These are phyloP conservation scores for Hypsizygus marmoreus DNA, from an alignment of 768 basidiomycete species.

Conservation along the genomic window DNA sequence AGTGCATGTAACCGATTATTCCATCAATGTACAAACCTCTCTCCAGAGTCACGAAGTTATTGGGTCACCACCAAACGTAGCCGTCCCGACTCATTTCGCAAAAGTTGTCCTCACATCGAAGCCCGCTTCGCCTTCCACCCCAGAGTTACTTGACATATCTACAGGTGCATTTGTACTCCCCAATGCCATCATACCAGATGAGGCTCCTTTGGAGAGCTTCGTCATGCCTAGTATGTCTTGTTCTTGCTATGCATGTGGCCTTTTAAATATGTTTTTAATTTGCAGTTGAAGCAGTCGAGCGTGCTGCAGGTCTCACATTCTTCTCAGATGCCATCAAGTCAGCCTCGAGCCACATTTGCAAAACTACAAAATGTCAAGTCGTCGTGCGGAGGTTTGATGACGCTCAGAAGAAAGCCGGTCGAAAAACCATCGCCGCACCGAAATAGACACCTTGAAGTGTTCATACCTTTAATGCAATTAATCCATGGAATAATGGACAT, in stretches of 20 bases:
- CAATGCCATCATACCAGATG: constrained; percentile 89
- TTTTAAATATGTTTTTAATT: not conserved
- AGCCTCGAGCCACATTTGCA: constrained; percentile 83
- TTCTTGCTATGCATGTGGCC: not conserved
- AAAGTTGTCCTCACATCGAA: constrained; percentile 87
- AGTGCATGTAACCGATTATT: constrained; percentile 31
- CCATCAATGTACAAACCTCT: not conserved
- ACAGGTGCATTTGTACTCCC: constrained; percentile 96
- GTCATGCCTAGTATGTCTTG: constrained; percentile 68
- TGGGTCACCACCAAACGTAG: constrained; percentile 84
- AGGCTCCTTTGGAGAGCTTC: constrained; percentile 78
- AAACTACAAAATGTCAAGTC: constrained; percentile 85
- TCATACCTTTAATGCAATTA: constrained; percentile 1
- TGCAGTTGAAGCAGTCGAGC: constrained; percentile 89
- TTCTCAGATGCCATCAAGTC: constrained; percentile 81
- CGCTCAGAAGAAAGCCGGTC: constrained; percentile 64
- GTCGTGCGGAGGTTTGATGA: constrained; percentile 91
- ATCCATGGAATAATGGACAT: constrained; percentile 16
- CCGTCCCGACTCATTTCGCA: constrained; percentile 97
- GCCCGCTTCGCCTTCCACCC: constrained; percentile 72
- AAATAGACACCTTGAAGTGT: constrained; percentile 30
- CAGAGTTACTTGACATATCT: constrained; percentile 72
- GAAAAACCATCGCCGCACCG: constrained; percentile 56
- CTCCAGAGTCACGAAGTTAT: constrained; percentile 90
- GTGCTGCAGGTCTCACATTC: constrained; percentile 83